phyloP scores from a whole-genome alignment of 2,329 filamentous ascomycete genomes.

The Phialocephala sp. region DNA sequence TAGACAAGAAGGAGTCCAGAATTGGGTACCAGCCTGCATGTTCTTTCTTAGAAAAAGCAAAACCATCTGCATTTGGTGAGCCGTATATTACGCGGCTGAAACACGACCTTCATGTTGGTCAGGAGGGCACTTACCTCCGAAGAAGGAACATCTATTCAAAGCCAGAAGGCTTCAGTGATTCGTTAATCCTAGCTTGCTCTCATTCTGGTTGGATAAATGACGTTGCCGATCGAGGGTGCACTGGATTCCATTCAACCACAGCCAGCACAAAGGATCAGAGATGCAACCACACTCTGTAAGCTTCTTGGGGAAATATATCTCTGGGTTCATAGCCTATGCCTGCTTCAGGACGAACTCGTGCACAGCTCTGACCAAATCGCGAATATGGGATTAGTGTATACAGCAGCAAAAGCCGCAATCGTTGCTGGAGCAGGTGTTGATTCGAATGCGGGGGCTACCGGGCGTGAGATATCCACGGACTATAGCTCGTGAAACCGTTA shows the following conservation, averaged over 20 bases:
- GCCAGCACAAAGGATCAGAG: background rate
- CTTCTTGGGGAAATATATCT: background rate
- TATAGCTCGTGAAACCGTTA: background rate
- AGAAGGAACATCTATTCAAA: background rate
- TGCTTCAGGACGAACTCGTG: background rate
- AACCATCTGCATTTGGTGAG: background rate
- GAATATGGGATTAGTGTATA: background rate
- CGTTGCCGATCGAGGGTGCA: background rate
- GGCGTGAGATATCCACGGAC: background rate
- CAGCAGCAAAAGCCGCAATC: background rate
- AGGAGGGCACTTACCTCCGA: background rate
- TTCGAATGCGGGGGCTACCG: background rate
- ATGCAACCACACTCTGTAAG: background rate
- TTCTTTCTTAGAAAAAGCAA: background rate
- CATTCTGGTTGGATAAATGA: background rate
- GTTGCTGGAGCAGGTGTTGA: background rate
- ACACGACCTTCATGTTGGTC: background rate
- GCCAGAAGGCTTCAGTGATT: background rate
- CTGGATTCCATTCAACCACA: background rate
- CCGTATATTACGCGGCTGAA: background rate
- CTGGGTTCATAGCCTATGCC: conserved; percentile 3
- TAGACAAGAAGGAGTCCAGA: background rate
- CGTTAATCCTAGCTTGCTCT: background rate
- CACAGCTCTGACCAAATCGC: background rate
- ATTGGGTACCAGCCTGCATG: background rate